Evolutionary conservation across 257 asterid species (phyloP).

Genomic region (Ajuga chamaepitys): DNA sequence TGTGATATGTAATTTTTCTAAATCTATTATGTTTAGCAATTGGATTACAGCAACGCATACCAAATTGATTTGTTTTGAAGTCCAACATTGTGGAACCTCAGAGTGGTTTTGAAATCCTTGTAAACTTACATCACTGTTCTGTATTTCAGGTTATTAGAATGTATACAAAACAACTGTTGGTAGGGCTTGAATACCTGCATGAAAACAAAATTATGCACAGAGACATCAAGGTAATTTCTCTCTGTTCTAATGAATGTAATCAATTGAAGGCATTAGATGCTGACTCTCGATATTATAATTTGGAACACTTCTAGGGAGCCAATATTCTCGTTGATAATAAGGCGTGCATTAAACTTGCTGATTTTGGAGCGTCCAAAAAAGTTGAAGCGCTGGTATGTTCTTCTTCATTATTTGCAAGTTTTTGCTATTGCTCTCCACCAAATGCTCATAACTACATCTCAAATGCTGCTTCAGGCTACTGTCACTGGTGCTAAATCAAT

Average conservation of each 20-base stretch:
- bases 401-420: background rate
- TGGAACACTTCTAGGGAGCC: constrained; percentile 55
- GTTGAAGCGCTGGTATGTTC: constrained; percentile 80
- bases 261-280: background rate
- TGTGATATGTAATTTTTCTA: background rate
- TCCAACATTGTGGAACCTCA: background rate
- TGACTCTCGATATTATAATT: background rate
- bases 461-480: constrained; percentile 54
- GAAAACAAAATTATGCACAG: constrained; percentile 85
- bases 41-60: background rate
- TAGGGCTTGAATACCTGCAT: constrained; percentile 82
- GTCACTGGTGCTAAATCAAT: constrained; percentile 88
- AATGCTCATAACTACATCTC: background rate
- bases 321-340: constrained; percentile 87
- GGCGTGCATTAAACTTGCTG: constrained; percentile 96
- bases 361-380: constrained; percentile 94
- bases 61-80: background rate
- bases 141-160: constrained; percentile 68
- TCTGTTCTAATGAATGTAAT: background rate
- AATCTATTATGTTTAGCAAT: background rate
- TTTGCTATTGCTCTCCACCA: constrained; percentile 4
- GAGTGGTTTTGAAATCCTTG: background rate
- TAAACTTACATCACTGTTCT: background rate
- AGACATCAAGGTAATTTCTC: constrained; percentile 68
- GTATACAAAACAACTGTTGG: constrained; percentile 74